Conservation (phyloP, 2,329 filamentous ascomycete species). For the Fusarium lyarnte region DNA sequence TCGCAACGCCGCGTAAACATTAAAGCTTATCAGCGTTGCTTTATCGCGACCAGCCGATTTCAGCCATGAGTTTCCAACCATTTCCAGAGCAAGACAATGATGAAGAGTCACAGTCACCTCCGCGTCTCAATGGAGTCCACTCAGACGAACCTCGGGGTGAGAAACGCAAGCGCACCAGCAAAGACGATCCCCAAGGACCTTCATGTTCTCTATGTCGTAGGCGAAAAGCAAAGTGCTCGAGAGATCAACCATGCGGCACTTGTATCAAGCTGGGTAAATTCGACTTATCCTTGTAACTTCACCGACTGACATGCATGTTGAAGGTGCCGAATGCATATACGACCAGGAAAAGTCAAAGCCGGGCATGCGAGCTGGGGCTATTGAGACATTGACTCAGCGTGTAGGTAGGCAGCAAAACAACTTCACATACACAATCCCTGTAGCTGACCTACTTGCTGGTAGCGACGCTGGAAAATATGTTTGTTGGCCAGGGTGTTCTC, state of each 20-base stretch:
- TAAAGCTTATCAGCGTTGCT: neutral
- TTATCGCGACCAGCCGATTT: neutral
- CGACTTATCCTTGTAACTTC: rapidly evolving
- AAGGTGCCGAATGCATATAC: slow-evolving; percentile 47
- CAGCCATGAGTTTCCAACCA: neutral
- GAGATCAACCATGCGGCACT: neutral
- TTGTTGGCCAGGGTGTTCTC: slow-evolving; percentile 49
- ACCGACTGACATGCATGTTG: neutral
- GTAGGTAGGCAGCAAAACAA: slow-evolving; percentile 33
- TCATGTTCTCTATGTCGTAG: neutral
- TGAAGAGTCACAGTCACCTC: neutral
- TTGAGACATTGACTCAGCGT: slow-evolving; percentile 49
- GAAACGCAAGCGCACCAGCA: neutral
- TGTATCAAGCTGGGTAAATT: neutral
- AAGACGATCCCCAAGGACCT: neutral
- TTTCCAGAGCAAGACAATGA: neutral
- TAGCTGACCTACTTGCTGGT: neutral
- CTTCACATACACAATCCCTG: too few species aligned
- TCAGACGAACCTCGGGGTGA: neutral
- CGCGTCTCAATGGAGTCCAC: neutral
- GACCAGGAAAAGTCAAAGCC: slow-evolving; percentile 47
- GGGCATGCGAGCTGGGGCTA: slow-evolving; percentile 48
- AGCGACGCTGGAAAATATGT: slow-evolving; percentile 50
- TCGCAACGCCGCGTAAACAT: neutral
- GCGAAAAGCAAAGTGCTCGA: neutral